Conservation (phyloP, 2,329 filamentous ascomycete genomes). For the Alternaria rosae region DNA sequence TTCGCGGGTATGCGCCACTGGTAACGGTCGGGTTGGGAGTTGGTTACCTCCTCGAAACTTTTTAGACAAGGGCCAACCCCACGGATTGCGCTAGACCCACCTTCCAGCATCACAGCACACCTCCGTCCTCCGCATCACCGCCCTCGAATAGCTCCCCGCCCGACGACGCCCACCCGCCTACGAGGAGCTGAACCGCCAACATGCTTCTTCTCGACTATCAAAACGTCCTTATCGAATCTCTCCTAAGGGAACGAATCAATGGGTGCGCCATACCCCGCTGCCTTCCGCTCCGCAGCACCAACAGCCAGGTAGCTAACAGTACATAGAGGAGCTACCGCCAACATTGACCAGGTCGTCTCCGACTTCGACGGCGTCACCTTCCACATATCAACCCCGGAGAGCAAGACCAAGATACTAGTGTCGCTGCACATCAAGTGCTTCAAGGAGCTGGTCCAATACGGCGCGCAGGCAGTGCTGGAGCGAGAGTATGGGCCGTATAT, state of each 20-base stretch:
- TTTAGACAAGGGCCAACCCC: slow-evolving; percentile 36
- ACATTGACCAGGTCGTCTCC: slow-evolving; percentile 97
- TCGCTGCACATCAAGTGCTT: slow-evolving; percentile 97
- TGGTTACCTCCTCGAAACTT: slow-evolving; percentile 38
- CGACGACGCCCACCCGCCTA: slow-evolving; percentile 9
- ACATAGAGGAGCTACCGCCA: slow-evolving; percentile 77
- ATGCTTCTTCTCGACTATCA: slow-evolving; percentile 98
- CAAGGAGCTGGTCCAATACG: slow-evolving; percentile 89
- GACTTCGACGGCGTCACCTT: slow-evolving; percentile 99
- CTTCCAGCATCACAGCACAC: slow-evolving; percentile 37
- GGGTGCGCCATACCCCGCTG: slow-evolving; percentile 64
- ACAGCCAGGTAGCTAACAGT: slow-evolving; percentile 45
- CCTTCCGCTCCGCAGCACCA: slow-evolving; percentile 39
- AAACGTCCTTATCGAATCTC: slow-evolving; percentile 95
- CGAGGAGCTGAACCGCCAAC: slow-evolving; percentile 29
- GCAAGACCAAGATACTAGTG: slow-evolving; percentile 91
- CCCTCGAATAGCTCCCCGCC: slow-evolving; percentile 34
- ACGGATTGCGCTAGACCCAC: slow-evolving; percentile 36
- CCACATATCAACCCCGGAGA: slow-evolving; percentile 94
- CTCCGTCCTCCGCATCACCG: slow-evolving; percentile 41
- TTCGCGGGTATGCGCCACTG: slow-evolving; percentile 15
- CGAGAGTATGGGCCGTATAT: slow-evolving; percentile 96
- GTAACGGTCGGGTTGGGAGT: slow-evolving; percentile 18
- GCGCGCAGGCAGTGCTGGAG: slow-evolving; percentile 87
- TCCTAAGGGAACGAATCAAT: slow-evolving; percentile 93